A percentile compares a stretch with the other conserved stretches of the same genome.
Evolutionary conservation across 2,329 filamentous ascomycete genomes (phyloP).

Genomic region (Sporothrix sp.): DNA sequence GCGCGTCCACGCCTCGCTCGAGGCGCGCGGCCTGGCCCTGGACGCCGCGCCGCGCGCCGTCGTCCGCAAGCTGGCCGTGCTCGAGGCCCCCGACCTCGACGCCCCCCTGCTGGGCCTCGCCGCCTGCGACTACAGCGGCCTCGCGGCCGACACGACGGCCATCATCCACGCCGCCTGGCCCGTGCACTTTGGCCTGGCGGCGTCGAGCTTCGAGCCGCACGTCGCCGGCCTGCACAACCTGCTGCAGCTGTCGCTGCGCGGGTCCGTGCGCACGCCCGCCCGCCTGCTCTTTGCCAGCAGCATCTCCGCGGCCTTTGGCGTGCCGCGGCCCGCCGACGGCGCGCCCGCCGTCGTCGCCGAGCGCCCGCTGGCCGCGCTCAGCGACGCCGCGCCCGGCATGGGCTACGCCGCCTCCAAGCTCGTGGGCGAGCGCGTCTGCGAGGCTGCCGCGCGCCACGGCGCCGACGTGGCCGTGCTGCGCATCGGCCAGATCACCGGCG

Average conservation of each 20-base stretch:
- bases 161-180: conserved; percentile 40
- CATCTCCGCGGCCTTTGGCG: conserved; percentile 14
- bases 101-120: conserved; percentile 27
- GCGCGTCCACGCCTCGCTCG: conserved; percentile 14
- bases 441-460: conserved; percentile 10
- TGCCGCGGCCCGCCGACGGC: conserved; percentile 4
- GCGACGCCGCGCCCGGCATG: background rate
- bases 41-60: background rate
- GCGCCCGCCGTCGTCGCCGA: conserved; percentile 6
- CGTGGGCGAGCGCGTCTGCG: conserved; percentile 14
- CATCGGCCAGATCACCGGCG: conserved; percentile 42
- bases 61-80: conserved; percentile 8
- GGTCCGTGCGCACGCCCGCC: conserved; percentile 3
- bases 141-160: conserved; percentile 27
- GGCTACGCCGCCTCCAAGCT: conserved; percentile 16
- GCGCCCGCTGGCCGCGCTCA: conserved; percentile 1
- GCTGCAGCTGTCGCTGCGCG: conserved; percentile 25
- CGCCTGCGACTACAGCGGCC: conserved; percentile 20
- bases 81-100: conserved; percentile 12
- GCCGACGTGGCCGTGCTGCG: conserved; percentile 29
- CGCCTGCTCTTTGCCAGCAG: conserved; percentile 17
- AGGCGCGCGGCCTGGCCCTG: conserved; percentile 8
- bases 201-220: conserved; percentile 35
- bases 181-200: conserved; percentile 41
- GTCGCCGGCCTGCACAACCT: conserved; percentile 34